Conservation (phyloP, 2,329 filamentous ascomycete genomes). For the Aspergillus quadricinctus region DNA sequence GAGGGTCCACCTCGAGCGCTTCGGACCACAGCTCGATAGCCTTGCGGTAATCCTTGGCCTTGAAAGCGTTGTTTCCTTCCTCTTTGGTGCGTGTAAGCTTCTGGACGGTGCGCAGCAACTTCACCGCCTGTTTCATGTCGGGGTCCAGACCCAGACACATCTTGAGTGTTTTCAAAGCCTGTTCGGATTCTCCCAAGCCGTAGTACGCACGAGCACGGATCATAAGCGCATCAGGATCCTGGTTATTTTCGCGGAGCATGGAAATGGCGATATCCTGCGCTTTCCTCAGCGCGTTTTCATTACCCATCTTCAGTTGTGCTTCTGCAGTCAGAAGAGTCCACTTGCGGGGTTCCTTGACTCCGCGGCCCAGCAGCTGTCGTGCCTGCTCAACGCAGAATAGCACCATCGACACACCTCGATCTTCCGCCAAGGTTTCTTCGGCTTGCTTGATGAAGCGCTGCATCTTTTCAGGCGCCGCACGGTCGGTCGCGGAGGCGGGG, state of each 20-base stretch:
- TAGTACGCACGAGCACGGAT: conserved; percentile 85
- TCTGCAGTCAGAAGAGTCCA: conserved; percentile 92
- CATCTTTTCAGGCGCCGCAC: conserved; percentile 79
- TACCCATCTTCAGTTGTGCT: conserved; percentile 88
- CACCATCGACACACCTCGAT: conserved; percentile 83
- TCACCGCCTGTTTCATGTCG: conserved; percentile 82
- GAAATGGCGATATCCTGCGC: conserved; percentile 90
- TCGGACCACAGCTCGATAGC: conserved; percentile 81
- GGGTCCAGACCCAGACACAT: conserved; percentile 87
- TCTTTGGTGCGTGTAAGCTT: conserved; percentile 92
- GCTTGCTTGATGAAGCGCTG: conserved; percentile 74
- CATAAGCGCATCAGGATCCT: conserved; percentile 90
- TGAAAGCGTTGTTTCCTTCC: conserved; percentile 87
- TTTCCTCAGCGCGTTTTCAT: conserved; percentile 81
- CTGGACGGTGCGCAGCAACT: conserved; percentile 83
- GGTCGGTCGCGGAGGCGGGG: conserved; percentile 78
- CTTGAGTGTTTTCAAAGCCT: conserved; percentile 87
- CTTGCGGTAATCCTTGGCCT: conserved; percentile 70
- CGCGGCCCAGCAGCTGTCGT: conserved; percentile 69
- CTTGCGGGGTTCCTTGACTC: conserved; percentile 78
- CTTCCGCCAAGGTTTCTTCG: conserved; percentile 68
- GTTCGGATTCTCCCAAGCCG: conserved; percentile 88
- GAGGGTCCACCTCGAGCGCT: conserved; percentile 78
- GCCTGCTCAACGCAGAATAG: conserved; percentile 88
- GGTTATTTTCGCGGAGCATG: conserved; percentile 76